Conservation (phyloP, 1,139 yeast genomes). For the Yamadazyma songkhlaensis region DNA sequence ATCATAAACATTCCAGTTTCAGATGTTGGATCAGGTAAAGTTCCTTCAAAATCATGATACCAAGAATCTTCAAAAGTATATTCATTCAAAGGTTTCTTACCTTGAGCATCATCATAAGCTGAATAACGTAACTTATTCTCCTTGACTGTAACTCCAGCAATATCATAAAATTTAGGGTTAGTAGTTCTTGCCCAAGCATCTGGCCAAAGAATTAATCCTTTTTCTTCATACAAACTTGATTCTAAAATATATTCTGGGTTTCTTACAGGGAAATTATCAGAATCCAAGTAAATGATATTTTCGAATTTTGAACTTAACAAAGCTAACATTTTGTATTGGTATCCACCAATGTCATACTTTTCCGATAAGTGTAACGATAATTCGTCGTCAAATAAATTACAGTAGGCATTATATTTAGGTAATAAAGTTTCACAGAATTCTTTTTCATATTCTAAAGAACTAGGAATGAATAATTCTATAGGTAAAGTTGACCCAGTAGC, state of each 20-base stretch:
- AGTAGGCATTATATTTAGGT: conserved; percentile 52
- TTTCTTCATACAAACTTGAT: conserved; percentile 35
- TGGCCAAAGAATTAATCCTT: conserved; percentile 50
- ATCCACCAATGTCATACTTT: conserved; percentile 48
- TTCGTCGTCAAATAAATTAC: conserved; percentile 45
- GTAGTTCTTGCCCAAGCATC: conserved; percentile 52
- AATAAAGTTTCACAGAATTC: conserved; percentile 51
- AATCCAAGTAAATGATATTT: conserved; percentile 59
- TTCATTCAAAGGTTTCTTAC: conserved; percentile 26
- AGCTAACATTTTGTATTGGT: conserved; percentile 63
- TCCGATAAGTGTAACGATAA: conserved; percentile 22
- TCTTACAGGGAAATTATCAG: conserved; percentile 61
- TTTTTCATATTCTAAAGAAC: conserved; percentile 44
- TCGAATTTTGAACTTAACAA: conserved; percentile 57
- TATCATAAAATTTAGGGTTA: conserved; percentile 45
- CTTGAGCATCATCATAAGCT: conserved; percentile 28
- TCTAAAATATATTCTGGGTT: conserved; percentile 52
- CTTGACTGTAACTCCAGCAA: conserved; percentile 37
- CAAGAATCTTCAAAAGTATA: conserved; percentile 34
- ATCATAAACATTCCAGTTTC: conserved; percentile 64
- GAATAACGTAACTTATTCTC: conserved; percentile 37
- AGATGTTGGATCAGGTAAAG: conserved; percentile 61
- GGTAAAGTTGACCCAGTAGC: conserved; percentile 40
- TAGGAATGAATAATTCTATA: conserved; percentile 52
- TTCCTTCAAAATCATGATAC: conserved; percentile 55